phyloP scores from a whole-genome alignment of 441 rosid species.

The Brassica balearica region DNA sequence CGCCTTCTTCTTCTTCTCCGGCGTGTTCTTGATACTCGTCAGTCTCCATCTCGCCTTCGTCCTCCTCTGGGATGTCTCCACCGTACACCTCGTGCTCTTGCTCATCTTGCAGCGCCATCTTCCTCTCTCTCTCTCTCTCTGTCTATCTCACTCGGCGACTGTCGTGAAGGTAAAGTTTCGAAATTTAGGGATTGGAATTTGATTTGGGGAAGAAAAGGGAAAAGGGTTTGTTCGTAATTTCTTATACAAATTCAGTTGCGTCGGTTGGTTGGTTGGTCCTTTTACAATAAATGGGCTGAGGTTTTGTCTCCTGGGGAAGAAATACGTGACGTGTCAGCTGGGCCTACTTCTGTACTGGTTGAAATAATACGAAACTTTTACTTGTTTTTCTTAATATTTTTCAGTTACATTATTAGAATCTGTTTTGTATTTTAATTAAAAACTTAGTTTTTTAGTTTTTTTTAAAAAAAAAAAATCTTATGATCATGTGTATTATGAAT shows the following conservation, averaged over 20 bases:
- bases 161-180: slow-evolving; percentile 22
- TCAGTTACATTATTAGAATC: no score
- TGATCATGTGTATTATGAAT: no score
- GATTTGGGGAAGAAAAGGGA: slow-evolving; percentile 18
- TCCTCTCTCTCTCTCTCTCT: neutral
- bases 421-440: no score
- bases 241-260: neutral
- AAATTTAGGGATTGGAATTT: slow-evolving; percentile 42
- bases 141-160: slow-evolving; percentile 21
- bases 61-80: slow-evolving; percentile 74
- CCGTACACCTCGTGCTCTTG: slow-evolving; percentile 82
- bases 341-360: no score
- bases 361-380: no score
- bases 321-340: no score
- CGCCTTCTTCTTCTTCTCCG: slow-evolving; percentile 43
- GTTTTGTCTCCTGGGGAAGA: no score
- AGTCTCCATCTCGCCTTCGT: slow-evolving; percentile 64
- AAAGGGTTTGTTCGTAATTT: neutral
- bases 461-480: no score
- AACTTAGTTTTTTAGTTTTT: no score
- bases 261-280: neutral
- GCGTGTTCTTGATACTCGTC: slow-evolving; percentile 60
- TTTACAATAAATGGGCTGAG: neutral
- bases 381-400: no score
- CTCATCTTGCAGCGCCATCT: slow-evolving; percentile 68